These are phyloP conservation scores for Rubia yunnanensis DNA, from an alignment of 257 asterid genomes.

Conservation along the genomic window DNA sequence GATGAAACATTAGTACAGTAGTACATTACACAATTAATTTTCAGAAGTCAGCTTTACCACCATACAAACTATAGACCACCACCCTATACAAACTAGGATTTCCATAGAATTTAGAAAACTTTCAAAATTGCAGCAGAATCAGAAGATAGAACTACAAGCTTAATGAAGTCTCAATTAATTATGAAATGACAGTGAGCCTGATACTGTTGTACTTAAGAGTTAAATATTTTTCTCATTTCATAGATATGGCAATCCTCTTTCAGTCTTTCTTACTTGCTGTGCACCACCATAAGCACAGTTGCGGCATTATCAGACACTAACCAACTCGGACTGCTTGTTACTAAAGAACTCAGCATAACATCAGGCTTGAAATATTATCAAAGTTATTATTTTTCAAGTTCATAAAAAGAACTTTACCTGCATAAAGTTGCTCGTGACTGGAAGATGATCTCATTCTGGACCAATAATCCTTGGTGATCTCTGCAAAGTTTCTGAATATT, in stretches of 20 bases:
- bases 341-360: neutral
- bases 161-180: neutral
- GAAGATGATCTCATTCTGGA: constrained; percentile 46
- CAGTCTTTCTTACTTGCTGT: neutral
- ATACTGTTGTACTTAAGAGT: neutral
- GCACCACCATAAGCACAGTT: neutral
- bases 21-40: neutral
- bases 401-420: constrained; percentile 46
- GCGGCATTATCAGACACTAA: neutral
- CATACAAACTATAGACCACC: neutral
- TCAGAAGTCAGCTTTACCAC: neutral
- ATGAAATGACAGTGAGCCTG: neutral
- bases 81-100: neutral
- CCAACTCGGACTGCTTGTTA: neutral
- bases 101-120: neutral
- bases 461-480: constrained; percentile 83
- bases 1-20: neutral
- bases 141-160: too few relatives aligned
- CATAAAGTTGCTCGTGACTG: constrained; percentile 34
- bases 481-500: constrained; percentile 76
- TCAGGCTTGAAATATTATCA: neutral
- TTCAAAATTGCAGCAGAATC: neutral
- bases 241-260: too few relatives aligned
- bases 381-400: neutral
- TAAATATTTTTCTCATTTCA: neutral